Percentiles rank a stretch among this genome's conserved stretches.
These are phyloP conservation scores for Cercospora nicotianae DNA, from an alignment of 2,329 filamentous ascomycete genomes.

Conservation along the genomic window DNA sequence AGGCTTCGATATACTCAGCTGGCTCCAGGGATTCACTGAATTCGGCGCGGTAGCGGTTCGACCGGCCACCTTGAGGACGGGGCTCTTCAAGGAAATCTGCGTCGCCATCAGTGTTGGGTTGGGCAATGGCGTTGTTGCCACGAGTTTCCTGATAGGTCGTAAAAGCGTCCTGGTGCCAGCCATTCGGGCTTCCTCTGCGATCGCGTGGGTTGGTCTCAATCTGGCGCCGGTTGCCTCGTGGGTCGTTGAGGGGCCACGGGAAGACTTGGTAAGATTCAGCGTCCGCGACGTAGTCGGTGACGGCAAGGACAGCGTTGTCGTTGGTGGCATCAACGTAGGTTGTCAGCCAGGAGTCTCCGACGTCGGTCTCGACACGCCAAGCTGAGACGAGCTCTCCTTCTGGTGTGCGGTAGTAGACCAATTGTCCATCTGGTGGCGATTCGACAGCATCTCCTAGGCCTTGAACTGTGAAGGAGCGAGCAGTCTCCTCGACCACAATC, in stretches of 20 bases:
- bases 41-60: conserved; percentile 44
- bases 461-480: conserved; percentile 46
- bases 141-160: conserved; percentile 54
- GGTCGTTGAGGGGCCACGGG: conserved; percentile 58
- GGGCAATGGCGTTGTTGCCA: conserved; percentile 61
- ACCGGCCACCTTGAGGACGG: conserved; percentile 47
- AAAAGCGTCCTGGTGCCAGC: conserved; percentile 54
- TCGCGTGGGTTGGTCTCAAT: conserved; percentile 54
- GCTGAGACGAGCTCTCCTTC: conserved; percentile 52
- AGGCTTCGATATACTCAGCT: conserved; percentile 53
- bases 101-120: conserved; percentile 53
- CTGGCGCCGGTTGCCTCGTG: conserved; percentile 49
- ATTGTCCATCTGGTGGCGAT: conserved; percentile 55
- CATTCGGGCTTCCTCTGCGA: conserved; percentile 50
- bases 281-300: conserved; percentile 59
- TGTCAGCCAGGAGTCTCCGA: conserved; percentile 59
- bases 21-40: conserved; percentile 20
- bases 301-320: conserved; percentile 52
- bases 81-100: conserved; percentile 52
- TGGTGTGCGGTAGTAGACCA: conserved; percentile 56
- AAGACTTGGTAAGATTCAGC: conserved; percentile 57
- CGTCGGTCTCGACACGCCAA: conserved; percentile 61
- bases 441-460: conserved; percentile 50
- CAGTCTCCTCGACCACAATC: conserved; percentile 38
- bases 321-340: conserved; percentile 57